Conservation (phyloP, 176 grass and related monocot species). For the Melocanna baccifera region DNA sequence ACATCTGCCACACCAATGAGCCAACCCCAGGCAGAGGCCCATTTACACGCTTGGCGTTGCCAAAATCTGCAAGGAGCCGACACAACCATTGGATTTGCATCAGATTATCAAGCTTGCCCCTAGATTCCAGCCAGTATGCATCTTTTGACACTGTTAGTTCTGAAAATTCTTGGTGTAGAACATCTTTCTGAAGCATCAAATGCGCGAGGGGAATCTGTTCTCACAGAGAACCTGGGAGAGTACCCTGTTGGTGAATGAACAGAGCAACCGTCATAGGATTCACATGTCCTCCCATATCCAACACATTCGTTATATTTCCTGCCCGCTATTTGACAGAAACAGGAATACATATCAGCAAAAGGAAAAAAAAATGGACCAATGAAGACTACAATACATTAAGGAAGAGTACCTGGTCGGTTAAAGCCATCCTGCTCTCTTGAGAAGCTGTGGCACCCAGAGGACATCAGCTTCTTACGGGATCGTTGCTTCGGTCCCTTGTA, state of each 20-base stretch:
- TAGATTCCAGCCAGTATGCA: not conserved
- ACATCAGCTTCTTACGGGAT: constrained; percentile 83
- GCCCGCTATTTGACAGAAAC: constrained; percentile 45
- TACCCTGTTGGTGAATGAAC: constrained; percentile 51
- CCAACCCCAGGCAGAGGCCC: not conserved
- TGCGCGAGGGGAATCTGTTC: constrained; percentile 40
- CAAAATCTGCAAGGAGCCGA: no score
- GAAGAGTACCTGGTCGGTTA: constrained; percentile 49
- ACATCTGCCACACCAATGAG: not conserved
- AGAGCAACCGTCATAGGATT: constrained; percentile 57
- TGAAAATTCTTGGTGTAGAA: constrained; percentile 46
- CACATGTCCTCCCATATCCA: constrained; percentile 51
- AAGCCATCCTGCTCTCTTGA: constrained; percentile 61
- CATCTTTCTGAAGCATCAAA: constrained; percentile 55
- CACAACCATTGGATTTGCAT: not conserved
- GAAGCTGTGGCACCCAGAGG: constrained; percentile 55
- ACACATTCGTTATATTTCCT: constrained; percentile 43
- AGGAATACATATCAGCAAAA: constrained; percentile 17
- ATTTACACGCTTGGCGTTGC: no score
- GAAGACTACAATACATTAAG: not conserved
- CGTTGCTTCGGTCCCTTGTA: constrained; percentile 72
- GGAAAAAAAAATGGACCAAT: not conserved
- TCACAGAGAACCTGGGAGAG: constrained; percentile 53
- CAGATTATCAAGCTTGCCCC: not conserved
- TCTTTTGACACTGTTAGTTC: constrained; percentile 47